Evolutionary conservation across 352 stramenopile species (phyloP).

Genomic region (Globisporangium nunn): DNA sequence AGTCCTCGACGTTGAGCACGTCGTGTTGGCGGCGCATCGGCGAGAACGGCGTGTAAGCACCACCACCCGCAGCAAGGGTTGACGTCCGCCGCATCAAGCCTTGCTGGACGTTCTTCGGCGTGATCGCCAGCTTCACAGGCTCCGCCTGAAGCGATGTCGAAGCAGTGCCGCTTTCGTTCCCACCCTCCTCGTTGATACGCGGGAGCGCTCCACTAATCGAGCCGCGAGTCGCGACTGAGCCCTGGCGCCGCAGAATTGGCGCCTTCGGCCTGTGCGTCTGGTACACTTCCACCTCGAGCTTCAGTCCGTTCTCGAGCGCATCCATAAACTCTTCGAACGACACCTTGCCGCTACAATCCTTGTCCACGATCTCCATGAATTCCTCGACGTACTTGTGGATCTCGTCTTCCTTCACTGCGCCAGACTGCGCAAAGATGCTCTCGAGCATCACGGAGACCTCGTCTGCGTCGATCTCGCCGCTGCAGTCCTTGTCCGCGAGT

Average conservation of each 20-base stretch:
- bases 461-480: slow-evolving; percentile 71
- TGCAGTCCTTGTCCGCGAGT: slow-evolving; percentile 71
- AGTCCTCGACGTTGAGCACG: slow-evolving; percentile 77
- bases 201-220: slow-evolving; percentile 18
- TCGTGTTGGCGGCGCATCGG: slow-evolving; percentile 74
- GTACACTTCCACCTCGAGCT: slow-evolving; percentile 75
- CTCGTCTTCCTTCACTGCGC: slow-evolving; percentile 61
- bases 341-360: slow-evolving; percentile 57
- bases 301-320: slow-evolving; percentile 63
- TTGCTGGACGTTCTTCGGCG: slow-evolving; percentile 27
- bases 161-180: not conserved
- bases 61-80: slow-evolving; percentile 7
- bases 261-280: slow-evolving; percentile 25
- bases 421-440: slow-evolving; percentile 70
- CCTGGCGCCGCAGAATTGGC: slow-evolving; percentile 13
- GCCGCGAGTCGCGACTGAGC: slow-evolving; percentile 3
- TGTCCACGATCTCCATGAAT: slow-evolving; percentile 72
- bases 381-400: slow-evolving; percentile 65
- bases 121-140: slow-evolving; percentile 3
- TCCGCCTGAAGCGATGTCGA: not conserved
- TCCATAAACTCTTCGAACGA: slow-evolving; percentile 82
- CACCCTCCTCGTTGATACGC: slow-evolving; percentile 32
- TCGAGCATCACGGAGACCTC: slow-evolving; percentile 73
- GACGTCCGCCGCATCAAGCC: slow-evolving; percentile 18
- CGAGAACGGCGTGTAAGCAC: slow-evolving; percentile 22